phyloP scores from a whole-genome alignment of 805 yeast genomes.

The Candida maris region DNA sequence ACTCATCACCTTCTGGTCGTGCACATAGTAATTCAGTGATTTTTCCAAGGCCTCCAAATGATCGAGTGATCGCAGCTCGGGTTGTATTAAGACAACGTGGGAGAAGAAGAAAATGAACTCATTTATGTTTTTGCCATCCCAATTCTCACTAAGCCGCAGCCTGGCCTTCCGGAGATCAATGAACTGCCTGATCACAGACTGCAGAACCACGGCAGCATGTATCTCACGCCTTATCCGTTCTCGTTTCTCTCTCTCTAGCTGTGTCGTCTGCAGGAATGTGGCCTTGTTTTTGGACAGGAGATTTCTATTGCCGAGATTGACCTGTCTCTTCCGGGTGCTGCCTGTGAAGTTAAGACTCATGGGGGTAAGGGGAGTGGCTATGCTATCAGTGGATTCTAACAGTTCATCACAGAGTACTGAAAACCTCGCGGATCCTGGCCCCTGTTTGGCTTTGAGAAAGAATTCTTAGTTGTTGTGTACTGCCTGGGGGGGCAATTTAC shows the following conservation, averaged over 20 bases:
- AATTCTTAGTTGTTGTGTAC: too few species aligned
- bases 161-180: constrained; percentile 32
- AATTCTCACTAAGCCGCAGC: constrained; percentile 12
- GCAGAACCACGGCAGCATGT: constrained; percentile 49
- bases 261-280: constrained; percentile 58
- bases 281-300: constrained; percentile 32
- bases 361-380: too few species aligned
- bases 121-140: constrained; percentile 24
- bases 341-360: constrained; percentile 34
- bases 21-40: not conserved
- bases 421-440: too few species aligned
- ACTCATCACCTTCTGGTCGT: not conserved
- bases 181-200: constrained; percentile 42
- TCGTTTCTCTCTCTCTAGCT: constrained; percentile 61
- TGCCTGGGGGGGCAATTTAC: too few species aligned
- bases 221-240: constrained; percentile 50
- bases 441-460: too few species aligned
- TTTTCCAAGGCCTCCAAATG: constrained; percentile 7
- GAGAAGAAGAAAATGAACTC: constrained; percentile 31
- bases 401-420: too few species aligned
- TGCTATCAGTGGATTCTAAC: too few species aligned
- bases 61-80: constrained; percentile 1
- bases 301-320: constrained; percentile 47
- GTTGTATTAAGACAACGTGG: constrained; percentile 13
- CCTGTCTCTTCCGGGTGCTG: constrained; percentile 30